Evolutionary conservation across 805 yeast genomes (phyloP).

Genomic region (Yarrowia keelungensis): DNA sequence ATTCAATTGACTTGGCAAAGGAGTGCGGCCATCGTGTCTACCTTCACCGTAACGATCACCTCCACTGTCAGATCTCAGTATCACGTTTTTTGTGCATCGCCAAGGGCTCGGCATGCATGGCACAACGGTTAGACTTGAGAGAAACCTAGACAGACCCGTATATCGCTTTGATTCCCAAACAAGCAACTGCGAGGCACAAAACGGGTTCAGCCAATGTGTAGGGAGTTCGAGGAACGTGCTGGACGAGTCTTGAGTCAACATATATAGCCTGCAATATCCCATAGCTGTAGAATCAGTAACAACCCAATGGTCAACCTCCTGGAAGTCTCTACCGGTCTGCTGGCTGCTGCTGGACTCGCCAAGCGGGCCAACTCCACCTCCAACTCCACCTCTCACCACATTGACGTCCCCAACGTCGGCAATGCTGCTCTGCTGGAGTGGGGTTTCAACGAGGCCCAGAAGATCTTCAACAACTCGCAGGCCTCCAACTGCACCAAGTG

Average conservation of each 20-base stretch:
- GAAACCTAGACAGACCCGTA: background rate
- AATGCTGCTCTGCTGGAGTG: conserved; percentile 9
- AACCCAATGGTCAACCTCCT: background rate
- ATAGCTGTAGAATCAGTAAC: no score
- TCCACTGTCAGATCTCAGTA: no score
- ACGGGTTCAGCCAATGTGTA: background rate
- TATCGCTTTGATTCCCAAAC: conserved; percentile 1
- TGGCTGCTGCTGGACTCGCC: conserved; percentile 19
- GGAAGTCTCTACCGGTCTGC: background rate
- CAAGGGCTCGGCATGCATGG: conserved; percentile 1
- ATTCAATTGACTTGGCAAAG: no score
- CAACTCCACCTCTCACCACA: background rate
- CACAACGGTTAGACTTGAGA: background rate
- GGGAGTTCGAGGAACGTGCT: background rate
- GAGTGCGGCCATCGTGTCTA: no score
- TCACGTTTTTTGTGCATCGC: background rate
- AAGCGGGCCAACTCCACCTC: conserved; percentile 11
- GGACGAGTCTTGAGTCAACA: no score
- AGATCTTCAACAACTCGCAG: conserved; percentile 15
- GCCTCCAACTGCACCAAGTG: conserved; percentile 22
- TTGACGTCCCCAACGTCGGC: conserved; percentile 12
- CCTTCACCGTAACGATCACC: no score
- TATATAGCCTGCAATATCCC: no score
- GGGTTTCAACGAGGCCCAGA: conserved; percentile 30
- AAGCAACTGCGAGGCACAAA: background rate